Evolutionary conservation across 2,329 filamentous ascomycete species (phyloP), one percentile per base, ranked within the genome.

Genomic region (Colletotrichum euphorbiae): DNA sequence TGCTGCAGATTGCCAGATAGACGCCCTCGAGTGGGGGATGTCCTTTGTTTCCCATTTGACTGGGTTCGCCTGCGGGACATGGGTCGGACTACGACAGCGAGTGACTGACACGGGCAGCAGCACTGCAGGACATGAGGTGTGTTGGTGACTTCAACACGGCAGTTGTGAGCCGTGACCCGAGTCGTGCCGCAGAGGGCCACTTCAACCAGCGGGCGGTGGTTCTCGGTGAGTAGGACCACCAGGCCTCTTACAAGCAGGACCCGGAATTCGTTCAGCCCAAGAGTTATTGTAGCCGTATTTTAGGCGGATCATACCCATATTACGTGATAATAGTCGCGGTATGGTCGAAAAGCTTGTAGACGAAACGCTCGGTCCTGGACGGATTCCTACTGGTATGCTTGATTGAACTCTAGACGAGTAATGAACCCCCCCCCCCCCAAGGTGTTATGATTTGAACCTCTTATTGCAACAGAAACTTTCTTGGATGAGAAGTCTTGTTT

Each of bases 101-200:
- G n/a, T 5, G 50, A 61, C 48, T 55, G 48, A 55, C 48, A 62
- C 48, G 42, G 28, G 48, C 31, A 54, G 48, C 31, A 54, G 48
- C 43, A 31, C 33, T n/a, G 48, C 48, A 51, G 48, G 13, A 11
- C 11, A 38, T 3, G 4, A 48, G 19, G 33, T 8, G 2, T 17
- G 42, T 40, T 46, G 13, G 48, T 45, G 28, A 43, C 43, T 51
- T 60, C 54, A 52, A 42, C 28, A 45, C 58, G 58, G 57, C 46
- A 61, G 3, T 21, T 42, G 33, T 17, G 33, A 50, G 57, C 33
- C 45, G 45, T 38, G 57, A 42, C 45, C 33, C n/a, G 64, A 67
- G 43, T 67, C 60, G 60, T 64, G 45, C 59, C 40, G 40, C 52
- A 57, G 54, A 58, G 40, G 40, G 31, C n/a, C 40, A 21, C n/a